These are phyloP conservation scores for Quercus suber DNA, from an alignment of 306 rosid genomes.

Conservation along the genomic window DNA sequence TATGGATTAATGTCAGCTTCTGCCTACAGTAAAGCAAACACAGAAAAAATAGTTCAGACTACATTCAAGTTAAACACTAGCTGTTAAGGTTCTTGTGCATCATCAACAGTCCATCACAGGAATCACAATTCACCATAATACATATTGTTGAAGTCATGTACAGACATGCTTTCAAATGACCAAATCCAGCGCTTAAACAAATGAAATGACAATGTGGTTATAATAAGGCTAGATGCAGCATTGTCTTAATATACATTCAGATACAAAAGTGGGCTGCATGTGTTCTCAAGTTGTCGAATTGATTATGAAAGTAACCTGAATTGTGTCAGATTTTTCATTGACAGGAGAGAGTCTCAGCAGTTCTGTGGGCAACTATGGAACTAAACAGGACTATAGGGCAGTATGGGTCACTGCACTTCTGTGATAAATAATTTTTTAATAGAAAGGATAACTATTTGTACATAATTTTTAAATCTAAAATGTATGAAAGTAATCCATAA, in stretches of 20 bases:
- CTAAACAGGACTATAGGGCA: background rate
- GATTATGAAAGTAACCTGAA: background rate
- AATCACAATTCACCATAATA: background rate
- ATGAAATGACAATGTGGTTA: background rate
- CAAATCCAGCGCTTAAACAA: background rate
- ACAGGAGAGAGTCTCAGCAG: conserved; percentile 1
- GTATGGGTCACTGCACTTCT: background rate
- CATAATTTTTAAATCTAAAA: background rate
- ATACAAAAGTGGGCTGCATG: background rate
- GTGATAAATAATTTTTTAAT: background rate
- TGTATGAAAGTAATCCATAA: background rate
- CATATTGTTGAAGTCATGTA: background rate
- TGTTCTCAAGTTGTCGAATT: background rate
- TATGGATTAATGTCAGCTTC: conserved; percentile 75
- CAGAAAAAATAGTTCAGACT: conserved; percentile 24
- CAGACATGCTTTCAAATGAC: background rate
- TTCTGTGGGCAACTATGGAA: conserved; percentile 11
- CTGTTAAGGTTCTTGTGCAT: conserved; percentile 3
- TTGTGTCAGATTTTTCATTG: background rate
- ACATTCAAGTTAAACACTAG: conserved; percentile 9
- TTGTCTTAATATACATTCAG: background rate
- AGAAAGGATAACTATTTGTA: background rate
- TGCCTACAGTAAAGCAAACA: conserved; percentile 56
- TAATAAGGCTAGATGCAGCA: conserved; percentile 12
- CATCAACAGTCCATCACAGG: conserved; percentile 19